phyloP scores from a whole-genome alignment of 352 stramenopile species.

The Pythium rishiriense region DNA sequence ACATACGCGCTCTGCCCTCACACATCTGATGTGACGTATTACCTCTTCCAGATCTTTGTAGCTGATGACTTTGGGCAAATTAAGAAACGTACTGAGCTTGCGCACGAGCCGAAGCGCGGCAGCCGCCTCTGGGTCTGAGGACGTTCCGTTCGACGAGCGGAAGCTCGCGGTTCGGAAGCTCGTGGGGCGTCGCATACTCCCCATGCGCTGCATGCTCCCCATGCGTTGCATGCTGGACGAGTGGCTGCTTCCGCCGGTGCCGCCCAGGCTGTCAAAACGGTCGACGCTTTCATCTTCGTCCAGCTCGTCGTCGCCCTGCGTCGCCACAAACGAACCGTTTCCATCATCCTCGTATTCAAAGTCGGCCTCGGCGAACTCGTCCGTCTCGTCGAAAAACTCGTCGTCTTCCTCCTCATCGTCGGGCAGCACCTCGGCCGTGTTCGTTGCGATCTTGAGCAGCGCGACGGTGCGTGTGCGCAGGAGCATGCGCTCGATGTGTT shows the following conservation, averaged over 20 bases:
- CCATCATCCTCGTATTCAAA: slow-evolving; percentile 16
- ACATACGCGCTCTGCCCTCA: neutral
- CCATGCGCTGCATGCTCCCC: slow-evolving; percentile 12
- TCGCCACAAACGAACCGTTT: neutral
- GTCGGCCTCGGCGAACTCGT: slow-evolving; percentile 21
- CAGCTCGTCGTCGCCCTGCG: slow-evolving; percentile 9
- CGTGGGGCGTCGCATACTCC: slow-evolving; percentile 5
- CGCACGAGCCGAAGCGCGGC: slow-evolving; percentile 54
- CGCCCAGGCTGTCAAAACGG: slow-evolving; percentile 3
- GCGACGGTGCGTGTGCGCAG: slow-evolving; percentile 62
- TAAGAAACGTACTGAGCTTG: slow-evolving; percentile 69
- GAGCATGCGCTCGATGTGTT: slow-evolving; percentile 71
- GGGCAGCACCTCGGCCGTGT: slow-evolving; percentile 58
- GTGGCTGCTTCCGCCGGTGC: slow-evolving; percentile 1
- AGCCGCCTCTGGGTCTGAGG: slow-evolving; percentile 30
- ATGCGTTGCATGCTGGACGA: slow-evolving; percentile 15
- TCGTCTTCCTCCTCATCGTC: slow-evolving; percentile 46
- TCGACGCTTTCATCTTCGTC: slow-evolving; percentile 24
- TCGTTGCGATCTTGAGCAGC: slow-evolving; percentile 73
- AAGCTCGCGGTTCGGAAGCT: slow-evolving; percentile 37
- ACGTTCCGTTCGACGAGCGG: slow-evolving; percentile 12
- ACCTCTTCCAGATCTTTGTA: slow-evolving; percentile 71
- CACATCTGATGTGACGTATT: neutral
- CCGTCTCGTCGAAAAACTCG: slow-evolving; percentile 31
- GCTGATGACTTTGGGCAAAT: slow-evolving; percentile 68